Evolutionary conservation across 495 filamentous ascomycete genomes (phyloP), one percentile per base, ranked within the genome.

Genomic region (Geopyxis carbonaria): DNA sequence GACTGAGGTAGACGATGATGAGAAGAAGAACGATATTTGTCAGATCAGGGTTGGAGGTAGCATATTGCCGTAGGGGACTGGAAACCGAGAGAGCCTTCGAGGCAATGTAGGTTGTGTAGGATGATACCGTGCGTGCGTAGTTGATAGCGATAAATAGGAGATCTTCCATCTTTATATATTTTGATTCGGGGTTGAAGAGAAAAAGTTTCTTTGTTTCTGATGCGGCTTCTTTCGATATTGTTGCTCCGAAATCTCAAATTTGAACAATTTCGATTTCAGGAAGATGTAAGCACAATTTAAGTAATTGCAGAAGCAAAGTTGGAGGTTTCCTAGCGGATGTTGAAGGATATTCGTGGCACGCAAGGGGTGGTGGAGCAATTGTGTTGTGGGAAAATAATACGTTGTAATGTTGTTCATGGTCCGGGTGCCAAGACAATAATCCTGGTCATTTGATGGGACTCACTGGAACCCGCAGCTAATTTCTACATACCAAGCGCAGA

Each of bases 1-100:
- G 48, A 13, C 44, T 48, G 24, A 53, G 49, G 23, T 53, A 53
- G 14, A 53, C 23, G 25, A 53, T 53, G 10, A 53, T 27, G 6
- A 53, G 36, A 13, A 53, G 31, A 21, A 53, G 39, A 15, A 38
- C 44, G 23, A 53, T 42, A 36, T 44, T 53, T 37, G 42, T 53
- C 27, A 53, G 44, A 24, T 53, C 49, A 16, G 50, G 40, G 20
- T 48, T 45, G 6, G 48, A 48, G 43, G 36, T 13, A 3, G 34
- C 38, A 20, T 52, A 53, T 25, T 52, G 37, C 2, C 33, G n/a
- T 43, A 40, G 1, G 49, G 48, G 6, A 35, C 9, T 20, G 34
- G 18, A 10, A 7, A 20, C 7, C 7, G 9, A 9, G 13, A 37
- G 34, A 20, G 23, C 7, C 4, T 11, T 8, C 8, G 34, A 18